phyloP scores from a whole-genome alignment of 768 basidiomycete species.

The Naganishia friedmannii region DNA sequence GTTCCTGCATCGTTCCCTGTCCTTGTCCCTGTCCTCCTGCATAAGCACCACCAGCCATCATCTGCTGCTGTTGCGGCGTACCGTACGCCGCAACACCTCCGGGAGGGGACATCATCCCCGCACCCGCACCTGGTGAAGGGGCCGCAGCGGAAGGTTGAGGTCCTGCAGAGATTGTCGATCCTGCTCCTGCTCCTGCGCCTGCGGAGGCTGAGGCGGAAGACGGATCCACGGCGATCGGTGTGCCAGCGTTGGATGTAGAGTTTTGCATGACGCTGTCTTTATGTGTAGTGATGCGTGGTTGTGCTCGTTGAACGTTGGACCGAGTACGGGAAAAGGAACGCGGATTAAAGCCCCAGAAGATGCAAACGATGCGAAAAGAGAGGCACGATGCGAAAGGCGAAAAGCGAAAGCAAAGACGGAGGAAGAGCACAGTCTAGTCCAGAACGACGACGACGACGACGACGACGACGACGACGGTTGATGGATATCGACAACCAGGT shows the following conservation, averaged over 20 bases:
- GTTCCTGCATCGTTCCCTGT: slow-evolving; percentile 10
- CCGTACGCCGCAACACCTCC: slow-evolving; percentile 6
- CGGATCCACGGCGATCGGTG: not conserved
- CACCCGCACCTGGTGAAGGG: not conserved
- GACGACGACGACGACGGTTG: slow-evolving; percentile 55
- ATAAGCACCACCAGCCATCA: slow-evolving; percentile 4
- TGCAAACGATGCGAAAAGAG: not conserved
- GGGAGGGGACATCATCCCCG: slow-evolving; percentile 1
- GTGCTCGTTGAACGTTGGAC: not conserved
- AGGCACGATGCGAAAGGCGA: slow-evolving; percentile 55
- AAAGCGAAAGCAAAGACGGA: slow-evolving; percentile 55
- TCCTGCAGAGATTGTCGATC: not conserved
- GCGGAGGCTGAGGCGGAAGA: not conserved
- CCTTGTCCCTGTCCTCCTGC: not conserved
- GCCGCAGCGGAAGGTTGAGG: slow-evolving; percentile 1
- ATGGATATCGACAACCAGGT: no score
- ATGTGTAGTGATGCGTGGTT: not conserved
- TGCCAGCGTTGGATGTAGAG: not conserved
- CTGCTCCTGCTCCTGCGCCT: no score
- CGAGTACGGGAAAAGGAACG: not conserved
- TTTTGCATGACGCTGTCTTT: not conserved
- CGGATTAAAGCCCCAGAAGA: not conserved
- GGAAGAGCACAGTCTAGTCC: slow-evolving; percentile 32
- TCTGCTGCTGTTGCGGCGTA: slow-evolving; percentile 18
- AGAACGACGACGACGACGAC: slow-evolving; percentile 42